Percentiles rank a stretch among this genome's conserved stretches.
These are phyloP conservation scores for Arabidopsis hybrid DNA, from an alignment of 441 rosid species.

Conservation along the genomic window DNA sequence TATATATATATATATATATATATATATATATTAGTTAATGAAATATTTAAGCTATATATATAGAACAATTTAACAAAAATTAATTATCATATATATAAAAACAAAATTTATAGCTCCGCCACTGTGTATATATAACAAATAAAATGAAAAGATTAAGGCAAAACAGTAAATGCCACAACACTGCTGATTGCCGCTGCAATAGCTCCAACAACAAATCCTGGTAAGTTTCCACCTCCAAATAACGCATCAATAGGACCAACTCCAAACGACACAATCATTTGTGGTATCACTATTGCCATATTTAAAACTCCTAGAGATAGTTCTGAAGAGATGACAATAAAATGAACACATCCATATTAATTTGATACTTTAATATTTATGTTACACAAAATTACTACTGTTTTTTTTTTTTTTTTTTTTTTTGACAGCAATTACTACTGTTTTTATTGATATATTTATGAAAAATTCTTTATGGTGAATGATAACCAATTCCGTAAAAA, in stretches of 20 bases:
- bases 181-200: slow-evolving; percentile 70
- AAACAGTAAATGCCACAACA: slow-evolving; percentile 56
- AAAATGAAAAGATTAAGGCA: slow-evolving; percentile 51
- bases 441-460: neutral
- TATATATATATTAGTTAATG: too few relatives aligned
- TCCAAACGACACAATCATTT: slow-evolving; percentile 56
- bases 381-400: neutral
- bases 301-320: slow-evolving; percentile 88
- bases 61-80: too few relatives aligned
- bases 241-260: slow-evolving; percentile 4
- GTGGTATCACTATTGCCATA: slow-evolving; percentile 80
- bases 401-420: too few relatives aligned
- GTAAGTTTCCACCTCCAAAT: slow-evolving; percentile 54
- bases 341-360: neutral
- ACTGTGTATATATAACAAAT: neutral
- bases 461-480: neutral
- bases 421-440: too few relatives aligned
- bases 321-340: slow-evolving; percentile 43
- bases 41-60: too few relatives aligned
- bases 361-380: neutral
- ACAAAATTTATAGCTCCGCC: too few relatives aligned
- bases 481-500: neutral
- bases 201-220: slow-evolving; percentile 67
- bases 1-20: too few relatives aligned
- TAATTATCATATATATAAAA: too few relatives aligned